phyloP scores from a whole-genome alignment of 495 filamentous ascomycete species.

The Neurospora sp. region DNA sequence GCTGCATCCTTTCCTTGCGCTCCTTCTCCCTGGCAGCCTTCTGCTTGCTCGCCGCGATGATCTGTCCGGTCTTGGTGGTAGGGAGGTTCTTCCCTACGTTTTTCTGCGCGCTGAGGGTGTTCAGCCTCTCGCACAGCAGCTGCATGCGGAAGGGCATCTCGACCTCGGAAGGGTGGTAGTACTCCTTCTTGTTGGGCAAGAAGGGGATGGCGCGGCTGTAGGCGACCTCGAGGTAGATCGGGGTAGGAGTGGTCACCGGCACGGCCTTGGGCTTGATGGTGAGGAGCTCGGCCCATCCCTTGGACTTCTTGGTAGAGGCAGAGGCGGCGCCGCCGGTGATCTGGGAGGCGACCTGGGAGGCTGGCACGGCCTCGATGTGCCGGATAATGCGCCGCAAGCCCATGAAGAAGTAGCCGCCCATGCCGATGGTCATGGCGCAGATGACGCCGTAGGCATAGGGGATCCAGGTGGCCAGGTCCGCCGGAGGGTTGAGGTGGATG shows the following conservation, averaged over 20 bases:
- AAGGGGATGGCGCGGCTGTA: conserved; percentile 27
- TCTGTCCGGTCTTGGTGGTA: background rate
- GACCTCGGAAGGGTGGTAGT: conserved; percentile 25
- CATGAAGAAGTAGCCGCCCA: conserved; percentile 38
- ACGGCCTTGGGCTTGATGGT: background rate
- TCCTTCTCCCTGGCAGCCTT: conserved; percentile 20
- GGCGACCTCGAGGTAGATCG: conserved; percentile 28
- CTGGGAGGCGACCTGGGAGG: conserved; percentile 1
- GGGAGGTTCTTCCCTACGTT: conserved; percentile 13
- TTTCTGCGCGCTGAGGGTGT: background rate
- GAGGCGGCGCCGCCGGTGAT: background rate
- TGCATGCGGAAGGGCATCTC: conserved; percentile 28
- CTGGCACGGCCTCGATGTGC: conserved; percentile 30
- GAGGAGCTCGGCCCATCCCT: background rate
- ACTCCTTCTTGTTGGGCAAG: conserved; percentile 21
- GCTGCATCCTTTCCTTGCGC: conserved; percentile 33
- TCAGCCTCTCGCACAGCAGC: conserved; percentile 10
- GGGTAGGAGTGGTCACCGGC: background rate
- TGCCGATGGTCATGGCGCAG: conserved; percentile 32
- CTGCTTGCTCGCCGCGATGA: conserved; percentile 10
- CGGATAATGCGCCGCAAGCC: conserved; percentile 31
- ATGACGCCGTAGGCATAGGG: conserved; percentile 34
- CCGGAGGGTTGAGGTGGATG: conserved; percentile 32
- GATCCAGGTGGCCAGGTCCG: conserved; percentile 32
- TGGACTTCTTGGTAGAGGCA: background rate